Conservation (phyloP, 805 yeast genomes). For the Kregervanrija fluxuum region DNA sequence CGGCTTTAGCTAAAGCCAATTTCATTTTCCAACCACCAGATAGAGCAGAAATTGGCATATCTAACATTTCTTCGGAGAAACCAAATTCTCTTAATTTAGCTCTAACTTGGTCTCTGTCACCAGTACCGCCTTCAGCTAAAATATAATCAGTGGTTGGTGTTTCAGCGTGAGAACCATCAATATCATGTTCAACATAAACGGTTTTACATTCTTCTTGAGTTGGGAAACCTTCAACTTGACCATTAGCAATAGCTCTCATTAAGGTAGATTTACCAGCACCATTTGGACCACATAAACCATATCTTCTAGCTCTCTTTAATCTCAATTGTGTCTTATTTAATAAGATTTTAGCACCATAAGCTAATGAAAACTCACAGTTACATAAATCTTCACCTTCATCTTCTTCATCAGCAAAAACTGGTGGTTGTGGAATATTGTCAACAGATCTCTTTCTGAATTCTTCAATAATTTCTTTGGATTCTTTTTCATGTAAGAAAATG, state of each 20-base stretch:
- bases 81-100: slow-evolving; percentile 82
- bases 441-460: slow-evolving; percentile 93
- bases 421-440: slow-evolving; percentile 96
- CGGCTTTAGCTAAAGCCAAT: slow-evolving; percentile 98
- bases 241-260: slow-evolving; percentile 95
- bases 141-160: slow-evolving; percentile 92
- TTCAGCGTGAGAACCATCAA: slow-evolving; percentile 97
- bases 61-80: slow-evolving; percentile 89
- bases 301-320: slow-evolving; percentile 98
- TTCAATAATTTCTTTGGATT: slow-evolving; percentile 85
- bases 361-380: slow-evolving; percentile 99
- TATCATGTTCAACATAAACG: slow-evolving; percentile 99
- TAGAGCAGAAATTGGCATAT: slow-evolving; percentile 89
- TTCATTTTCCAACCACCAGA: slow-evolving; percentile 99
- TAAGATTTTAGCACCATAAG: slow-evolving; percentile 99
- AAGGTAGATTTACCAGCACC: slow-evolving; percentile 99
- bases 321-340: slow-evolving; percentile 99
- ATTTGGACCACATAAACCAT: slow-evolving; percentile 98
- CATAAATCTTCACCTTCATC: slow-evolving; percentile 99
- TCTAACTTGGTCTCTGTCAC: slow-evolving; percentile 63
- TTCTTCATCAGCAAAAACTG: slow-evolving; percentile 83
- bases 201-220: slow-evolving; percentile 98
- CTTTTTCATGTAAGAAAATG: slow-evolving; percentile 88
- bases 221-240: slow-evolving; percentile 99
- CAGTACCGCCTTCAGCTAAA: slow-evolving; percentile 48